Evolutionary conservation across 1,284 basidiomycete genomes (phyloP).

Genomic region (Golubevia sp.): DNA sequence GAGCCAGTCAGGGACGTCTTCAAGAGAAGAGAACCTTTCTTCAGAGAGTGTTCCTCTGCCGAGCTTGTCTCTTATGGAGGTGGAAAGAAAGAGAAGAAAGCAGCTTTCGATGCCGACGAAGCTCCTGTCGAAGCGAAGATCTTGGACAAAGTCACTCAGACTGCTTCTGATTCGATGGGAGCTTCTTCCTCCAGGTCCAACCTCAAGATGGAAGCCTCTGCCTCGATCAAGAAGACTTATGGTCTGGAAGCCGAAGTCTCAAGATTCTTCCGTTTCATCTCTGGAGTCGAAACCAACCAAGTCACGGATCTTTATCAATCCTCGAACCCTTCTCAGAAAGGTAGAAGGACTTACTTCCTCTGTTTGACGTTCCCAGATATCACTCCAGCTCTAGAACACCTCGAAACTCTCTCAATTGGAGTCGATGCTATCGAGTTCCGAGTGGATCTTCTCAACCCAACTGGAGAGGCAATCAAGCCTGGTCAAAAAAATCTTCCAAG

Average conservation of each 20-base stretch:
- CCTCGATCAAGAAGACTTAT: conserved; percentile 29
- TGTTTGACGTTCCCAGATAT: conserved; percentile 54
- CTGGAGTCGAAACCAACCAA: conserved; percentile 39
- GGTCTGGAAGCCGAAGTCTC: conserved; percentile 36
- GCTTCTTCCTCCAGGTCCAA: no score
- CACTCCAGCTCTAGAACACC: conserved; percentile 34
- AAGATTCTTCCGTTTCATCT: conserved; percentile 47
- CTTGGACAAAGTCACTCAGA: not conserved
- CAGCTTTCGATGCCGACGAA: not conserved
- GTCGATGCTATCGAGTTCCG: conserved; percentile 56
- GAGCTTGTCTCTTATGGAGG: conserved; percentile 46
- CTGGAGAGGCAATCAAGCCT: not conserved
- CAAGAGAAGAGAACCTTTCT: conserved; percentile 41
- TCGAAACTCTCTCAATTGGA: conserved; percentile 35
- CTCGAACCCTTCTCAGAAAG: conserved; percentile 6
- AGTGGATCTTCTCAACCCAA: conserved; percentile 46
- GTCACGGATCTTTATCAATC: conserved; percentile 21
- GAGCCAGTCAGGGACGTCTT: conserved; percentile 51
- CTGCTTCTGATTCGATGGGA: not conserved
- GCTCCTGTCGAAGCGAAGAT: not conserved
- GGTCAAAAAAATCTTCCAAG: conserved; percentile 15
- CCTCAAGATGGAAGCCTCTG: conserved; percentile 9
- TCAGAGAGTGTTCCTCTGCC: conserved; percentile 40
- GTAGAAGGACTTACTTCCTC: conserved; percentile 39
- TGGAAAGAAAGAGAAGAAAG: conserved; percentile 12